These are phyloP conservation scores for Rhizoclosmatium sp. DNA, from an alignment of 192 early-diverging fungal genomes.

Conservation along the genomic window DNA sequence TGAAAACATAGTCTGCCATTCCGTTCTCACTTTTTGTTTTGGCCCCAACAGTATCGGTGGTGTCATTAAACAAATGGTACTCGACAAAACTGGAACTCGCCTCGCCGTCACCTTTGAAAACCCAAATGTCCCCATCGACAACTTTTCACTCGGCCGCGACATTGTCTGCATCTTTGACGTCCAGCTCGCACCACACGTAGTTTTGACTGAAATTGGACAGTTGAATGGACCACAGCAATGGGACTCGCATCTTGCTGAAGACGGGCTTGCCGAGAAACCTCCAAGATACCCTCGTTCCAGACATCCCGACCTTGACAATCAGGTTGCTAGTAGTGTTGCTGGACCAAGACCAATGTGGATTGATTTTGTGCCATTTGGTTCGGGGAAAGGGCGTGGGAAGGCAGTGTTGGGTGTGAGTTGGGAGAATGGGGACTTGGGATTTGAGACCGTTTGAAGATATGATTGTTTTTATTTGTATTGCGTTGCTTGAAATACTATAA, in stretches of 20 bases:
- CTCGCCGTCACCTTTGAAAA: slow-evolving; percentile 26
- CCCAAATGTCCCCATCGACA: not conserved
- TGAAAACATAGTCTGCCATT: not conserved
- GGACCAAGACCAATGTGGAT: slow-evolving; percentile 12
- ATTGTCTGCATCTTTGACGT: slow-evolving; percentile 21
- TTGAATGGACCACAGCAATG: slow-evolving; percentile 2
- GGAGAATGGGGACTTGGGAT: slow-evolving; percentile 21
- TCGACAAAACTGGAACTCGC: slow-evolving; percentile 1
- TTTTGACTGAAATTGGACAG: slow-evolving; percentile 18
- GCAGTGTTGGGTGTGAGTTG: not conserved
- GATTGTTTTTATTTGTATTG: no score
- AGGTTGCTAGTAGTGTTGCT: not conserved
- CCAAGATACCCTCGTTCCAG: slow-evolving; percentile 7
- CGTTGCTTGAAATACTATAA: no score
- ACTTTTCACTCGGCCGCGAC: slow-evolving; percentile 13
- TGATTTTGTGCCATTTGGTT: not conserved
- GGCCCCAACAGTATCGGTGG: slow-evolving; percentile 10
- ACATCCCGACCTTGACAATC: not conserved
- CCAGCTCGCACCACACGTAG: slow-evolving; percentile 15
- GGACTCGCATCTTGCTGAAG: not conserved
- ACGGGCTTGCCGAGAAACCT: not conserved
- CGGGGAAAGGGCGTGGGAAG: not conserved
- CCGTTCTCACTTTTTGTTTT: not conserved
- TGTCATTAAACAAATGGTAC: slow-evolving; percentile 10
- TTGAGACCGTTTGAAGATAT: no score